Conservation (phyloP, 257 asterid species). For the Ligustrum vulgare region DNA sequence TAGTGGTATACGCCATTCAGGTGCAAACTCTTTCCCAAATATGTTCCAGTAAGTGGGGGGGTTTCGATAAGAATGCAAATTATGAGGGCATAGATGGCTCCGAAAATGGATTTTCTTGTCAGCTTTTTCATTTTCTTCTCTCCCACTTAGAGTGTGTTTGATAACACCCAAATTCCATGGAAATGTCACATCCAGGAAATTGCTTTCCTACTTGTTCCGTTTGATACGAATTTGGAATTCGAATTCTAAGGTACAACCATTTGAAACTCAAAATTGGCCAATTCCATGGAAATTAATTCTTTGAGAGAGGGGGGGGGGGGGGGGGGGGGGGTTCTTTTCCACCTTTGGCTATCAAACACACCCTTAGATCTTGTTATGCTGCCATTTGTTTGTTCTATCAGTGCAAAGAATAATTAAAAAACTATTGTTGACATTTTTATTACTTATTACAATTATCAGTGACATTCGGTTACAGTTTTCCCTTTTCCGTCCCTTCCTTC, state of each 20-base stretch:
- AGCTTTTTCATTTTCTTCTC: background rate
- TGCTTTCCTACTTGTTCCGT: no score
- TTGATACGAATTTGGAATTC: no score
- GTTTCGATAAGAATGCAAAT: background rate
- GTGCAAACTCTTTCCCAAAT: conserved; percentile 37
- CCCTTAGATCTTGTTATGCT: background rate
- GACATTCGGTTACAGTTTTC: background rate
- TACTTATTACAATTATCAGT: background rate
- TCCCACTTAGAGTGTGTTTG: no score
- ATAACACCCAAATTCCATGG: no score
- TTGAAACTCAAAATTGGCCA: no score
- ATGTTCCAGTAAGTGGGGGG: background rate
- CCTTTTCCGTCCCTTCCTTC: background rate
- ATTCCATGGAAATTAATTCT: no score
- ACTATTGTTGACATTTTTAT: background rate
- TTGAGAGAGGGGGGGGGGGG: no score
- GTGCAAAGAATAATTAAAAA: background rate
- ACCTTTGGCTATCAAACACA: no score
- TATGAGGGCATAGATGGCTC: background rate
- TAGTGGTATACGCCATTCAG: conserved; percentile 82
- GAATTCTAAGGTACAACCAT: no score
- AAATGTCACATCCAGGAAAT: no score
- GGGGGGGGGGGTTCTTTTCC: no score
- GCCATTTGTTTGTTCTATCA: background rate
- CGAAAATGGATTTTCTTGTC: background rate